phyloP scores from a whole-genome alignment of 257 asterid species.

The Solanum ossicruentum region DNA sequence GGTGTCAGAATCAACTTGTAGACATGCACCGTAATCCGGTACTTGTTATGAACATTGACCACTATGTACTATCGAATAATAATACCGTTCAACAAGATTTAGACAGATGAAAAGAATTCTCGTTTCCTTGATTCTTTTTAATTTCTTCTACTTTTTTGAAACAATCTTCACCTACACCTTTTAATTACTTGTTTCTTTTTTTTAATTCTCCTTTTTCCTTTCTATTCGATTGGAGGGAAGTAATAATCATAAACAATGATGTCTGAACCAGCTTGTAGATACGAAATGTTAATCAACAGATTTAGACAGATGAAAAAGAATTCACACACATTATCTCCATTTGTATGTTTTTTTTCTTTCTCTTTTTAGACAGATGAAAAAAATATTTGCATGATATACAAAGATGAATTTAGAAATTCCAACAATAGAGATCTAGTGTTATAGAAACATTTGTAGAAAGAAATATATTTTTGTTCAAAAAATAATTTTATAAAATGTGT shows the following conservation, averaged over 20 bases:
- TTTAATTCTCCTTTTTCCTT: too few relatives aligned
- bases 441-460: background rate
- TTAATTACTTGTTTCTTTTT: background rate
- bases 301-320: too few relatives aligned
- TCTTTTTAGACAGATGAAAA: background rate
- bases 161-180: conserved; percentile 42
- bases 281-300: too few relatives aligned
- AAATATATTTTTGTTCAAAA: too few relatives aligned
- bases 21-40: background rate
- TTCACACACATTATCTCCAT: too few relatives aligned
- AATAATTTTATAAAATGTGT: background rate
- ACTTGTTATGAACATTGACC: background rate
- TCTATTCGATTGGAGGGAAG: too few relatives aligned
- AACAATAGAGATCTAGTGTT: background rate
- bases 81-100: background rate
- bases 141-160: conserved; percentile 18
- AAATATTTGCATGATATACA: background rate
- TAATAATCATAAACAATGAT: too few relatives aligned
- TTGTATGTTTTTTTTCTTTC: too few relatives aligned
- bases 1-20: background rate
- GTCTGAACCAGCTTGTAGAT: too few relatives aligned
- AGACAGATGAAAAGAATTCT: background rate
- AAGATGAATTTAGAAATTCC: background rate
- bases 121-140: background rate
- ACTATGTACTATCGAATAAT: background rate